These are phyloP conservation scores for Aspergillus ellipticus DNA, from an alignment of 495 filamentous ascomycete species.

Conservation along the genomic window DNA sequence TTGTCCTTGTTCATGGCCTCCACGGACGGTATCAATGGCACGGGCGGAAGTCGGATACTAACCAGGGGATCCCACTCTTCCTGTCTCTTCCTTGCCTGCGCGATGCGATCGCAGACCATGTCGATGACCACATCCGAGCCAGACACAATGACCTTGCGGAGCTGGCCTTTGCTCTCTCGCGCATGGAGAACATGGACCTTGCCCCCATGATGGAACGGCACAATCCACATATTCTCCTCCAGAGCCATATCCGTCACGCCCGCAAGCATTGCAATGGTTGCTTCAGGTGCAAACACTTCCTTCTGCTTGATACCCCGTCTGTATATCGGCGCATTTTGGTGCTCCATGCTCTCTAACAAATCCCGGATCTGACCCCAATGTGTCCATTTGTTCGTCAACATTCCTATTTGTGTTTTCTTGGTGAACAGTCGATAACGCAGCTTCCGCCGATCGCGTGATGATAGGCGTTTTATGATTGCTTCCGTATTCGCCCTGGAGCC, in stretches of 20 bases:
- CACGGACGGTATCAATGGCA: constrained; percentile 30
- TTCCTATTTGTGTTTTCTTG: too few species aligned
- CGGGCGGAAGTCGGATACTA: constrained; percentile 26
- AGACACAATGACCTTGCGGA: constrained; percentile 35
- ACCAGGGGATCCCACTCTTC: constrained; percentile 26
- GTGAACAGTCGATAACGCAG: constrained; percentile 25
- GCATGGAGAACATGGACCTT: constrained; percentile 33
- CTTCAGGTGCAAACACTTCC: constrained; percentile 37
- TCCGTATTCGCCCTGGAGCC: too few species aligned
- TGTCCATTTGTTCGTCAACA: constrained; percentile 6
- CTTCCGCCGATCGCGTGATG: constrained; percentile 25
- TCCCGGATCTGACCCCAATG: constrained; percentile 27
- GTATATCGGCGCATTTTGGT: not conserved
- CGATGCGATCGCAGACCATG: constrained; percentile 26
- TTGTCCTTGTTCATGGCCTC: constrained; percentile 16
- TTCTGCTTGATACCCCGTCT: constrained; percentile 17
- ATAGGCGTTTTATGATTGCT: constrained; percentile 16
- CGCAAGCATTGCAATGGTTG: constrained; percentile 33
- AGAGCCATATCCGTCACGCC: constrained; percentile 24
- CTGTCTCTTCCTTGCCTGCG: constrained; percentile 22
- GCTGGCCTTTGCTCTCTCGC: constrained; percentile 28
- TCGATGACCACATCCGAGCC: constrained; percentile 32
- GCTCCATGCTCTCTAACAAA: constrained; percentile 23
- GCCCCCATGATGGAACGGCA: constrained; percentile 36
- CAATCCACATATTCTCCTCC: constrained; percentile 40